Conservation (phyloP, 2,329 filamentous ascomycete genomes). For the Phaeoacremonium minimum region DNA sequence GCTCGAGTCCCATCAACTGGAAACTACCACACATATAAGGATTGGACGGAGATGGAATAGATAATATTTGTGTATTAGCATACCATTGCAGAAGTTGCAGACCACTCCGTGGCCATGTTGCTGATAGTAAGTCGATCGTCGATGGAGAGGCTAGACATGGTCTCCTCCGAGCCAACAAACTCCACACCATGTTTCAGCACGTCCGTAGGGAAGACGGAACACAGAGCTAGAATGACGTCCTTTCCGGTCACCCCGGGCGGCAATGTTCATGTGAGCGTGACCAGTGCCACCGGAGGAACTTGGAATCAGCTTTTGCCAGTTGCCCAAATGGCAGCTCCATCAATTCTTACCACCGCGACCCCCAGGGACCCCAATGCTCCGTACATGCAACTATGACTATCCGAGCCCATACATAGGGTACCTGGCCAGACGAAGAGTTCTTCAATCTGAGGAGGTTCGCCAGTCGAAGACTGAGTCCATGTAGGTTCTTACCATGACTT, state of each 20-base stretch:
- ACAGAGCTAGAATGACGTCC: constrained; percentile 87
- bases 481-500: constrained; percentile 92
- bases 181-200: constrained; percentile 89
- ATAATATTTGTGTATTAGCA: no score
- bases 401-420: constrained; percentile 73
- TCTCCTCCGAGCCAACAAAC: constrained; percentile 76
- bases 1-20: constrained; percentile 68
- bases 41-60: no score
- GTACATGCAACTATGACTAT: constrained; percentile 78
- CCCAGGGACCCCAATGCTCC: constrained; percentile 74
- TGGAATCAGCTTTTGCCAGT: constrained; percentile 85
- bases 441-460: no score
- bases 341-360: constrained; percentile 78
- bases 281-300: constrained; percentile 75
- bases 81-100: constrained; percentile 21
- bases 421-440: constrained; percentile 80
- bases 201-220: constrained; percentile 77
- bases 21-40: no score
- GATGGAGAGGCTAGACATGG: constrained; percentile 65
- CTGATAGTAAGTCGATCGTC: constrained; percentile 69
- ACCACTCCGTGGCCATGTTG: constrained; percentile 83
- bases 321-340: constrained; percentile 80
- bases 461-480: no score
- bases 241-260: constrained; percentile 84
- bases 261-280: constrained; percentile 70